Base-by-base conservation (phyloP, 352 stramenopile genomes). In the Phytophthora tentaculata region DNA sequence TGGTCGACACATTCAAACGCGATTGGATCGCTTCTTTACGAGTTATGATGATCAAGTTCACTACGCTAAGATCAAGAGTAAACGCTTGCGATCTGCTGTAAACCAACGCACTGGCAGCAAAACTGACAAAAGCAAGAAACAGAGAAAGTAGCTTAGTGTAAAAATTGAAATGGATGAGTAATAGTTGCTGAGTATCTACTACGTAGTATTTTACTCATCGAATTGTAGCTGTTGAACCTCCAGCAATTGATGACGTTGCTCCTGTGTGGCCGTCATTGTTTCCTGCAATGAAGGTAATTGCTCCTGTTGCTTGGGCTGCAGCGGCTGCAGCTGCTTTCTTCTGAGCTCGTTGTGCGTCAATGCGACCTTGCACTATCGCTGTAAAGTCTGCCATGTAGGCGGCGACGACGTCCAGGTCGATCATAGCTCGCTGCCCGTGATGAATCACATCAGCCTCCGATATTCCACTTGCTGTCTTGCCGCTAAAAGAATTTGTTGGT, bases 11-110 rank as follows among this genome's bases (percentile, higher is more conserved):
- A 64, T 88, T 10, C 97, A 99, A 76, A 98, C 88, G 6, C 81
- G 96, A 14, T 90, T 99, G 35, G 97, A 99, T 69, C 88, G 89
- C 10, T 98, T 97, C 55, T 99, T 98, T 66, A 97, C 95, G 64
- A 91, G 80, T 20, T 99, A 99, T 73, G 88, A 99, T 51, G 96
- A 99, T 74, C 89, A 97, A 63, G 91, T 98, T 5, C 97, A 95
- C 63, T 98, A 99, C 69, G 97, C 96, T 2, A 90, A 97, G 61
- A 93, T 96, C 52, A 77, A 84, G 39, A 97, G 90, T 52, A 98
- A 97, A 63, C 82, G 94, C 10, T 76, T 98, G 26, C 83, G 83
- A 26, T 85, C 73, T 8, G 93, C 92, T n/a, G 85, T 98, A 7
- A 76, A 80, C 35, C 77, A 75, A 16, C 64, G 77, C 14, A 60